phyloP scores from a whole-genome alignment of 192 early-diverging fungal species.

The Helicostylum pulchrum region DNA sequence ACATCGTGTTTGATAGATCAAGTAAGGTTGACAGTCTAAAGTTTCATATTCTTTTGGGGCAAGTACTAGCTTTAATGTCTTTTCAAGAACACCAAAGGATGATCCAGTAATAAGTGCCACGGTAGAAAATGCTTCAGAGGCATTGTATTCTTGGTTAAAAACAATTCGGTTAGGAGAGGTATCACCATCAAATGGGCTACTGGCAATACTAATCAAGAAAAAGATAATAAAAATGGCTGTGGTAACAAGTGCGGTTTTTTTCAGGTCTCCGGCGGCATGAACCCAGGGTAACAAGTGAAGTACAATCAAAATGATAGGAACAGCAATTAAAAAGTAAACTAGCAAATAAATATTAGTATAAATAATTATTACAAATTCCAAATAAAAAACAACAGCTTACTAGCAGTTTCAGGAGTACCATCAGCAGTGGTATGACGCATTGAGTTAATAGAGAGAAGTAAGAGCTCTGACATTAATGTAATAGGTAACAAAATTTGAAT shows the following conservation, averaged over 20 bases:
- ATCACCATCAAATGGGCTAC: constrained; percentile 36
- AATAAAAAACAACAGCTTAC: constrained; percentile 24
- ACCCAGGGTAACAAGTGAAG: constrained; percentile 47
- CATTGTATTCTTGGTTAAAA: constrained; percentile 43
- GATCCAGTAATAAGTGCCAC: constrained; percentile 39
- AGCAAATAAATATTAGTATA: neutral
- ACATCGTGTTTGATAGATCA: constrained; percentile 11
- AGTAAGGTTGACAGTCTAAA: neutral
- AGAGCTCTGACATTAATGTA: constrained; percentile 41
- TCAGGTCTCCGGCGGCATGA: constrained; percentile 37
- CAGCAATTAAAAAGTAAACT: constrained; percentile 42
- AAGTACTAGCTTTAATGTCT: constrained; percentile 23
- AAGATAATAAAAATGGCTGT: constrained; percentile 29
- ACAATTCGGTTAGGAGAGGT: constrained; percentile 45
- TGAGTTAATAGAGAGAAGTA: constrained; percentile 38
- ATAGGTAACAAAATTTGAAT: constrained; percentile 28
- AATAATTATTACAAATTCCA: neutral
- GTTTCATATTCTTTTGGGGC: neutral
- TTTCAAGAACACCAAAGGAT: constrained; percentile 22
- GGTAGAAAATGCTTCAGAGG: constrained; percentile 23
- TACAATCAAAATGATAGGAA: constrained; percentile 35
- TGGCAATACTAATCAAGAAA: constrained; percentile 30
- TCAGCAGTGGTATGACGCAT: constrained; percentile 51
- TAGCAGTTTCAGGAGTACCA: constrained; percentile 46
- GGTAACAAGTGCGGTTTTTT: constrained; percentile 13